These are phyloP conservation scores for Coemansia erecta DNA, from an alignment of 192 early-diverging fungal species.

Conservation along the genomic window DNA sequence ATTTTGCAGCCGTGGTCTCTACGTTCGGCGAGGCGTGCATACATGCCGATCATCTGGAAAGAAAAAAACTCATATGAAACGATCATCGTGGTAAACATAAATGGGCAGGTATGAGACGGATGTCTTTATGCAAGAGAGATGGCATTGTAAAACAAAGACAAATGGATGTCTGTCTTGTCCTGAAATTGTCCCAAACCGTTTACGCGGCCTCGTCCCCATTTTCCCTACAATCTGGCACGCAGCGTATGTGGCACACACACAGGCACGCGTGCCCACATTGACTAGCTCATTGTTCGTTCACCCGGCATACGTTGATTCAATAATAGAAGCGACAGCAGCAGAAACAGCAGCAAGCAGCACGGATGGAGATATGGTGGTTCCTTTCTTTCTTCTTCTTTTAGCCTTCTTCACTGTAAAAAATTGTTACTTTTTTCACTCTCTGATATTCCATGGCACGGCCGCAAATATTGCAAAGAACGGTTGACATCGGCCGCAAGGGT, in stretches of 20 bases:
- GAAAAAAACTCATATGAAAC: neutral
- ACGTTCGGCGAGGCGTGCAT: too few relatives aligned
- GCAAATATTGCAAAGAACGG: slow-evolving; percentile 7
- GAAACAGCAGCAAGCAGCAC: too few relatives aligned
- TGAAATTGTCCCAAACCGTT: neutral
- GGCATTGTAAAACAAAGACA: slow-evolving; percentile 1
- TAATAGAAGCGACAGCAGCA: too few relatives aligned
- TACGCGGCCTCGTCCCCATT: too few relatives aligned
- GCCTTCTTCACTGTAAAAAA: too few relatives aligned
- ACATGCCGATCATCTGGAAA: neutral
- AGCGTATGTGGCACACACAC: too few relatives aligned
- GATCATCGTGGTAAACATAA: neutral
- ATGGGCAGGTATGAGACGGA: neutral
- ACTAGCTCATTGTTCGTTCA: too few relatives aligned
- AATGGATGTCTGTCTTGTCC: neutral
- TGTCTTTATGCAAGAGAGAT: neutral
- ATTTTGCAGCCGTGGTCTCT: neutral
- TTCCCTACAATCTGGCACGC: too few relatives aligned
- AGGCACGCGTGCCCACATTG: too few relatives aligned
- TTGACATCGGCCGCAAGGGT: slow-evolving; percentile 2
- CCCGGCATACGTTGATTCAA: too few relatives aligned
- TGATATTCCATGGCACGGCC: slow-evolving; percentile 3
- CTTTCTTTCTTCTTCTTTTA: too few relatives aligned
- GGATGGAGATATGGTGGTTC: too few relatives aligned
- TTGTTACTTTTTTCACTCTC: neutral